Evolutionary conservation across 2,329 filamentous ascomycete species (phyloP), one percentile per base, ranked within the genome.

Genomic region (Corniculantispora saksenae): DNA sequence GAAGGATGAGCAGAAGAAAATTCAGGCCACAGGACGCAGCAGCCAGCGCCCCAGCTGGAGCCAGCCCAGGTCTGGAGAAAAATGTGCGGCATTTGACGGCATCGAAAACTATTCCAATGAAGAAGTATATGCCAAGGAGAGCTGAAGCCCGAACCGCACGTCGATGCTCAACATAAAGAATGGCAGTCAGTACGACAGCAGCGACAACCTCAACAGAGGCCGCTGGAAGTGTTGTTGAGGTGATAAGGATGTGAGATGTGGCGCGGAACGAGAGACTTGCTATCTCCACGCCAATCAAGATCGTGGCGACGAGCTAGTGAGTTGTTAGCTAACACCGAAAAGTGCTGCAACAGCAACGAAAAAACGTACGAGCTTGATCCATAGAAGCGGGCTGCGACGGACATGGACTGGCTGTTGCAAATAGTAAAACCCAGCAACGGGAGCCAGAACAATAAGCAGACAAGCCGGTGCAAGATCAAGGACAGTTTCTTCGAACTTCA

Each of bases 111-210:
- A 21, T 13, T 5, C 43, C 25, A 7, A 59, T n/a, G n/a, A 50
- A 17, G 9, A 59, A 25, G 27, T 59, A 59, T 10, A 59, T 7
- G n/a, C 56, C 43, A 6, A 59, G 56, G n/a, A 59, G 29, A 3
- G 56, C 56, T 4, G 56, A 59, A 10, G 56, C 12, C 8, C 56
- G 19, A 17, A 50, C 3, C 3, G 19, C 19, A 8, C 25, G 56
- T 3, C 56, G 25, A 38, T 59, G 56, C 43, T 59, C 56, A 5
- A 59, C 56, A 17, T 59, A 50, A 19, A 59, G 25, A 23, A 59
- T 13, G 27, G 25, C 27, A 3, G 56, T n/a, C 12, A 38, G 27
- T 19, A n/a, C n/a, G 21, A 54, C 13, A 1, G 56, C 56, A 23
- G 56, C 43, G 13, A 21, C 29, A 10, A 58, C 17, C 3, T 58